Base-by-base conservation (phyloP, 306 rosid species). In the Vicia faba region DNA sequence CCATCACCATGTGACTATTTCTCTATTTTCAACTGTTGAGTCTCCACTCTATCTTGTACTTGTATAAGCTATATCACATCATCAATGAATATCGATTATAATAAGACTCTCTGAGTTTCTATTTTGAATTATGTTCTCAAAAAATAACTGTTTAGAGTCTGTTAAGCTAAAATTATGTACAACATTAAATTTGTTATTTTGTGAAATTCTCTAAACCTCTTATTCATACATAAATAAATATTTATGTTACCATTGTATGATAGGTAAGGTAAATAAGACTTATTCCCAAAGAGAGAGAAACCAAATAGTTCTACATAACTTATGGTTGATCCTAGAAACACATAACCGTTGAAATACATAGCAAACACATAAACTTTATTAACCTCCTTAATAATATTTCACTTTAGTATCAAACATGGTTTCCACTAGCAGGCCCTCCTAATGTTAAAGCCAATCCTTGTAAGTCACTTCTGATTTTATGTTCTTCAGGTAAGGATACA, bases 361-460 rank as follows among this genome's bases (percentile, higher is more conserved):
- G 28, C 8, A 65, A 64, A 57, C 71, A 73, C 84, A 87, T 39
- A 64, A 65, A 76, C 74, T 59, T 77, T 69, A 68, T 81, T 67
- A 61, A 3, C 28, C 31, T 45, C 64, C 49, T 46, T 63, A 38
- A 60, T 20, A 70, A 55, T 59, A 51, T 51, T 51, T 15, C 11
- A 62, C 38, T 65, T 48, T 38, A 81, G 64, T 73, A 62, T 72
- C 76, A 75, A 64, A 54, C 72, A 48, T 77, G 68, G 43, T 66
- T 77, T 0, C 76, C 83, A 77, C 85, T 83, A 7, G 87, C 84
- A 36, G 99, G 96, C 23, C 96, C 95, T 59, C 95, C 99, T 12
- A 93, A 91, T 51, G 97, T 86, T 58, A 93, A 80, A 69, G 83
- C 81, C 75, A 93, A 86, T 19, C 91, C 96, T 61, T 85, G 85